Base-by-base conservation (phyloP, 2,329 filamentous ascomycete species). In the Escovopsis sp. region DNA sequence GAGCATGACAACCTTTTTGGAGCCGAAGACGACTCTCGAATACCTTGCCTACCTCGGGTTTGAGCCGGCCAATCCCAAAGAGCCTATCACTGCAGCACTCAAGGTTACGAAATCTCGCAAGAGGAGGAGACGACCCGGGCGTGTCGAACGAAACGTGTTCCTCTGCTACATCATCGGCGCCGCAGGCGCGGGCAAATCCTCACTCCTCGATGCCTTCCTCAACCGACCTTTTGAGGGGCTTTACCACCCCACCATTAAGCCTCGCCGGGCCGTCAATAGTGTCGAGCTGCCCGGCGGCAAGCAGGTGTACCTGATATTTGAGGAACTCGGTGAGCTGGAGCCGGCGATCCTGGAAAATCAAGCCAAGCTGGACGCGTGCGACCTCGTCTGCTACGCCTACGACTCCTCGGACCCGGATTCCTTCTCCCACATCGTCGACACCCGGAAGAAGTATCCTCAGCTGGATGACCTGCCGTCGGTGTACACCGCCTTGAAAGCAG, bases 1-100 rank as follows among this genome's bases (percentile, higher is more conserved):
- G 91, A 95, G 88, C 59, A 98, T 98, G 91, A 98, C 91, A 1
- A 98, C 91, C 0, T 98, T 96, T 54, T 78, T 93, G 46, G 88
- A 93, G 44, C 89, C 91, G 11, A 93, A 91, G 58, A 95, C 86
- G 1, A 96, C 91, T 1, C 72, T 98, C 4, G 88, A 93, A 53
- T 98, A 98, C 59, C 77, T 98, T 3, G 91, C 91, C 3, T 95
- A 95, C 57, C 78, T 98, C 2, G 91, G 91, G 1, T 98, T 95
- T 55, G 91, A 96, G 57, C 80, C 85, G 3, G 68, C 77, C 2
- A 83, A 82, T 51, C 68, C 74, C 28, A 82, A 82, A 45, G 80
- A 82, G 34, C 79, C 80, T 0, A 86, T 85, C 2, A 85, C 85
- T 0, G 77, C 81, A 1, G 91, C 91, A 3, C 69, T 98, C 36